These are phyloP conservation scores for Aspergillus incahuasiensis DNA, from an alignment of 495 filamentous ascomycete genomes.

Conservation along the genomic window DNA sequence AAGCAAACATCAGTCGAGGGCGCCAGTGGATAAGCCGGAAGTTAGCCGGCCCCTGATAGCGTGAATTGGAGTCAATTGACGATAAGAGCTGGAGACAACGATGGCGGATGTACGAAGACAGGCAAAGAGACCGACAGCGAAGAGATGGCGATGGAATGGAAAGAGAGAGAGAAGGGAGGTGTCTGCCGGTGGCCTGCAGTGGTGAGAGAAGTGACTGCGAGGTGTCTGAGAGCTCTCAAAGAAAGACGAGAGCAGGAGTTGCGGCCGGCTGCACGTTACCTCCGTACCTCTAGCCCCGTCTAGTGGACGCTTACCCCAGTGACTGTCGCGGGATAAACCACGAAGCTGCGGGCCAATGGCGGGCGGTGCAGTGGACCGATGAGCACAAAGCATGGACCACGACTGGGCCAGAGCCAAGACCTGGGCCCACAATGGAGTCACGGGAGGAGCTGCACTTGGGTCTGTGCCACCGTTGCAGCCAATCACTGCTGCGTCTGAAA, in stretches of 20 bases:
- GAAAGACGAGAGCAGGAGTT: neutral
- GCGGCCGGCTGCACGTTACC: slow-evolving; percentile 4
- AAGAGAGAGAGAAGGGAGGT: slow-evolving; percentile 4
- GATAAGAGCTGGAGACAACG: slow-evolving; percentile 17
- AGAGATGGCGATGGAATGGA: slow-evolving; percentile 4
- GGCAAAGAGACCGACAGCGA: neutral
- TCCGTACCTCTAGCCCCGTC: neutral
- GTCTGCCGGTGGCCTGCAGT: slow-evolving; percentile 3
- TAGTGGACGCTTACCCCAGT: slow-evolving; percentile 15
- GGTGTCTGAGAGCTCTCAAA: neutral
- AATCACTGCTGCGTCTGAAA: neutral
- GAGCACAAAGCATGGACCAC: slow-evolving; percentile 19
- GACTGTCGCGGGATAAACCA: slow-evolving; percentile 22
- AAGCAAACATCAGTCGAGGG: slow-evolving; percentile 2
- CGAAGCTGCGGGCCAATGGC: neutral
- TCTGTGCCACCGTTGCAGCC: slow-evolving; percentile 7
- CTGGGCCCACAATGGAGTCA: slow-evolving; percentile 16
- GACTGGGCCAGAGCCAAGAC: slow-evolving; percentile 20
- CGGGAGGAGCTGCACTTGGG: slow-evolving; percentile 13
- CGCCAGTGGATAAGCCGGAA: slow-evolving; percentile 23
- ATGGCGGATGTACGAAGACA: slow-evolving; percentile 4
- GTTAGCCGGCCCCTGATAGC: slow-evolving; percentile 32
- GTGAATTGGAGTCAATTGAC: slow-evolving; percentile 24
- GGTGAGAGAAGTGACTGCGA: slow-evolving; percentile 1
- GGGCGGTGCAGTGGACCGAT: neutral